phyloP scores from a whole-genome alignment of 345 rosid species.

The Gossypium mustelinum region DNA sequence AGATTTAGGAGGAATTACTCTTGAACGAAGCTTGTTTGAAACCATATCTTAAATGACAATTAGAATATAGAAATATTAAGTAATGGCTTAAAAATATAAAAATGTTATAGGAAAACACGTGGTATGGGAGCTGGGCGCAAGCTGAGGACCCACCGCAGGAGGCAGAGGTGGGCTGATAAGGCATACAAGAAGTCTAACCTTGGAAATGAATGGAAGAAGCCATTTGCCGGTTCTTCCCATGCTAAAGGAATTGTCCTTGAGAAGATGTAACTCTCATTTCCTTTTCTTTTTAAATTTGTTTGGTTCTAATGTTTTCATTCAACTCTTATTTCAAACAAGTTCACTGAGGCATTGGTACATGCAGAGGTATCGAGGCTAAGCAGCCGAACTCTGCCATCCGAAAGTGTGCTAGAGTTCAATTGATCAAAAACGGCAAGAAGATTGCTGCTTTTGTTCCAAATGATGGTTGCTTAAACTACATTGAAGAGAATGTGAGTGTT shows the following conservation, averaged over 20 bases:
- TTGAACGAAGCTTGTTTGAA: neutral
- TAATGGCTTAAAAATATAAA: neutral
- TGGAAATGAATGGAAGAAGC: constrained; percentile 11
- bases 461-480: constrained; percentile 4
- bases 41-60: neutral
- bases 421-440: constrained; percentile 8
- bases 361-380: constrained; percentile 3
- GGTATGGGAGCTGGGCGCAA: constrained; percentile 10
- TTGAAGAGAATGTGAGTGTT: neutral
- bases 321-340: neutral
- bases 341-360: neutral
- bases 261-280: neutral
- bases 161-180: constrained; percentile 9
- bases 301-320: neutral
- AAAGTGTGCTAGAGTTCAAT: constrained; percentile 6
- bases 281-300: no score
- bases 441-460: neutral
- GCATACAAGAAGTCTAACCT: constrained; percentile 3
- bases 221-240: constrained; percentile 8
- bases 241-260: constrained; percentile 9
- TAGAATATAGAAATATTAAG: neutral
- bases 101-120: neutral
- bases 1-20: neutral
- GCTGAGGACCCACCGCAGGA: constrained; percentile 8
- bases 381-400: neutral